Evolutionary conservation across 129 eudicot species (phyloP).

Genomic region (Solidago caesia): DNA sequence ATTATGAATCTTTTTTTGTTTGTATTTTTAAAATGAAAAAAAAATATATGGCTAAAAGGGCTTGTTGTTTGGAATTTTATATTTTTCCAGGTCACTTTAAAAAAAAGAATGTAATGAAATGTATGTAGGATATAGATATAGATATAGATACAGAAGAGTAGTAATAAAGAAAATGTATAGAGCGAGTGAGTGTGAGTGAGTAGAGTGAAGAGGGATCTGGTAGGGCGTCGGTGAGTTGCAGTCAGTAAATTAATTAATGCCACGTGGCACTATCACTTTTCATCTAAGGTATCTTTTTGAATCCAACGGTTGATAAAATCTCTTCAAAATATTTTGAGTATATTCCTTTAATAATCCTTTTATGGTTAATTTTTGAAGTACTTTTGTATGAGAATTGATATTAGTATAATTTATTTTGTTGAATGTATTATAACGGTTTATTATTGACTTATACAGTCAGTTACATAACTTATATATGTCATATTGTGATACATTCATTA

Average conservation of each 20-base stretch:
- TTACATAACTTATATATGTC: too few relatives aligned
- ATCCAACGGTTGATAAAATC: conserved; percentile 3
- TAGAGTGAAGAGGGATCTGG: conserved; percentile 28
- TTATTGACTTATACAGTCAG: too few relatives aligned
- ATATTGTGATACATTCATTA: too few relatives aligned
- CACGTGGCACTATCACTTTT: too few relatives aligned
- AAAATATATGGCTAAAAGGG: conserved; percentile 18
- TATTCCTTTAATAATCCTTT: too few relatives aligned
- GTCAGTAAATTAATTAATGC: too few relatives aligned
- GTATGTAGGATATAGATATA: conserved; percentile 8
- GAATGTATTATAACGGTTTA: too few relatives aligned
- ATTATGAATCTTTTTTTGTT: conserved; percentile 17
- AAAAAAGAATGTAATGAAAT: background rate
- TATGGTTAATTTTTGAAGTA: too few relatives aligned
- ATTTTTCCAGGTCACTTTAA: conserved; percentile 21
- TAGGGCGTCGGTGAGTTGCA: too few relatives aligned
- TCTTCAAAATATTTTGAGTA: background rate
- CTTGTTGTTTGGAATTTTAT: conserved; percentile 3
- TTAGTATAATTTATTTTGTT: too few relatives aligned
- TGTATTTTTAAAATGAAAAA: conserved; percentile 22
- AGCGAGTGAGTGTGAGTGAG: conserved; percentile 10
- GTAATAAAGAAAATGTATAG: background rate
- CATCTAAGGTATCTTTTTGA: too few relatives aligned
- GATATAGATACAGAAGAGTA: conserved; percentile 1
- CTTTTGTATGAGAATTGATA: too few relatives aligned